Base-by-base conservation (phyloP, 2,329 filamentous ascomycete genomes). In the Boeremia lycopersici region DNA sequence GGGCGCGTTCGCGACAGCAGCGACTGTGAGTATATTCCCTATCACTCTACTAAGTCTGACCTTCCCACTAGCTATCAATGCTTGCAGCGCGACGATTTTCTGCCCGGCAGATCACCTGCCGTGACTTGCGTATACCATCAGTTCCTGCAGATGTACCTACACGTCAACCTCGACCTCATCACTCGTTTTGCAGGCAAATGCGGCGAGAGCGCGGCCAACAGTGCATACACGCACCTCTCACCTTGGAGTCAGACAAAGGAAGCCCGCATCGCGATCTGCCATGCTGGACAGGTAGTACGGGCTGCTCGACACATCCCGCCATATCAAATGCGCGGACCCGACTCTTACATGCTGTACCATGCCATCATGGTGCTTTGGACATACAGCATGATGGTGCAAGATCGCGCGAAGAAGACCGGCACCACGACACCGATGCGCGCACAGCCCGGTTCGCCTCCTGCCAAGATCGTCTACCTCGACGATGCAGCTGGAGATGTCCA, bases 121-220 rank as follows among this genome's bases (percentile, higher is more conserved):
- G 17, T 59, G 9, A 42, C 40, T 33, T 54, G 52, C 3, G 60
- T 79, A 2, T 70, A 77, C 29, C 77, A 81, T 0, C 74, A 79
- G 60, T 77, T 87, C 3, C 71, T 88, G 1, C 76, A 85, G 58
- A 84, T 89, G 80, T 82, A 86, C 59, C 76, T 89, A 5, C 82
- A 88, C 67, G 79, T 86, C 34, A 84, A 83, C 0, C 75, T 88
- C 2, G 82, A 86, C 57, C 84, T 87, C 55, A 74, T 89, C 19
- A 84, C 88, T 61, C 79, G 86, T 2, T 88, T 89, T 59, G 82
- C 84, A 0, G 86, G 86, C 7, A 85, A 85, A 48, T 85, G 86
- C 59, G 86, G 85, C 19, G 82, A 86, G 59, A 84, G 86, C 19
- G 84, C 87, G 64, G 86, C 86, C 2, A 79, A 83, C 3, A 74